These are phyloP conservation scores for Diaporthe velutina DNA, from an alignment of 2,329 filamentous ascomycete species.

Conservation along the genomic window DNA sequence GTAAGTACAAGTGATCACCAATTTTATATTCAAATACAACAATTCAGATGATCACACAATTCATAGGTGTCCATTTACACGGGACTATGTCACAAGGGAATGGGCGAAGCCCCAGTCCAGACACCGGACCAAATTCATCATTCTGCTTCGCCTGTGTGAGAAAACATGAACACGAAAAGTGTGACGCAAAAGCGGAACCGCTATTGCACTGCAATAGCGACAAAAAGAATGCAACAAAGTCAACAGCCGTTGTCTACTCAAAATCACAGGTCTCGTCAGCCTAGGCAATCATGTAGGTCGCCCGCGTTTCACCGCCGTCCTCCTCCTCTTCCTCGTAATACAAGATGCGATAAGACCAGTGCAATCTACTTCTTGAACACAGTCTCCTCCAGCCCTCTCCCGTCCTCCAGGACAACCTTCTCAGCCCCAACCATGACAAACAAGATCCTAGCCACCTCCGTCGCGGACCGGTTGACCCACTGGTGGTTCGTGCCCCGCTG, in stretches of 20 bases:
- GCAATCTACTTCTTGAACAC: conserved; percentile 24
- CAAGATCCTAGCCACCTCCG: conserved; percentile 53
- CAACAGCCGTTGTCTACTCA: not conserved
- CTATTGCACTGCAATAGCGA: not conserved
- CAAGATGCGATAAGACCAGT: not conserved
- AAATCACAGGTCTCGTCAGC: not conserved
- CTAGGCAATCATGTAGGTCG: not conserved
- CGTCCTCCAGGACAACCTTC: conserved; percentile 53
- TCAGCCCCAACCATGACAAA: conserved; percentile 56
- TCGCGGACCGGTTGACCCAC: conserved; percentile 55
- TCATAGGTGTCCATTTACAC: not conserved
- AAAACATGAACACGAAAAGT: too few species aligned
- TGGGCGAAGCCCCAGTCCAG: not conserved
- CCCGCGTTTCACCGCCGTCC: not conserved
- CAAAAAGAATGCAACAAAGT: not conserved
- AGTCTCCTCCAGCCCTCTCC: conserved; percentile 53
- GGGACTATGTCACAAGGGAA: not conserved
- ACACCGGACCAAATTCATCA: not conserved
- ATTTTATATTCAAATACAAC: not conserved
- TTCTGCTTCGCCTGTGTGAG: not conserved
- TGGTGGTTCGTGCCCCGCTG: conserved; percentile 58
- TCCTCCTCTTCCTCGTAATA: too few species aligned
- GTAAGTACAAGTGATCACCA: not conserved
- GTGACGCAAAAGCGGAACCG: too few species aligned
- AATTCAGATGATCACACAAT: not conserved